Conservation (phyloP, 805 yeast species). For the Kazachstania kunashirensis region DNA sequence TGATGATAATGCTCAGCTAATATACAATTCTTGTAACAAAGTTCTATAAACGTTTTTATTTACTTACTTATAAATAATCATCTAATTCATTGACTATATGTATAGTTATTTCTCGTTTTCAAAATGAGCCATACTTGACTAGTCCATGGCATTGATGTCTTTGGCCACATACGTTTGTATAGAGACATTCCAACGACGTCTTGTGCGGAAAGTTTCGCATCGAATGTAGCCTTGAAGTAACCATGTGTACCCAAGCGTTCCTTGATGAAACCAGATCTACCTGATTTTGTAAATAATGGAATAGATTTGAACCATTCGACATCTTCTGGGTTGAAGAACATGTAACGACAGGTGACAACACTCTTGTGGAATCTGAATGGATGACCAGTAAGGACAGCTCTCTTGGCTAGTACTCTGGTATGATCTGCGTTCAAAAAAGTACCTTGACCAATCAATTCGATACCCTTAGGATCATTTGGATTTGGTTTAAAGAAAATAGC, state of each 20-base stretch:
- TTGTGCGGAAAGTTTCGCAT: conserved; percentile 80
- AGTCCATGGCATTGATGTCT: conserved; percentile 30
- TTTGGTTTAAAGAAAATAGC: conserved; percentile 67
- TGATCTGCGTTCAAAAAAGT: conserved; percentile 81
- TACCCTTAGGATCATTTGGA: conserved; percentile 34
- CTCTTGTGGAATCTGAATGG: conserved; percentile 91
- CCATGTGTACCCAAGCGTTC: conserved; percentile 98
- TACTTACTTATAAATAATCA: too few species aligned
- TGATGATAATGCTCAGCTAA: too few species aligned
- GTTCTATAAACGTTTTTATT: too few species aligned
- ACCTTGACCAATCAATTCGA: conserved; percentile 81
- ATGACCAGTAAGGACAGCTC: conserved; percentile 85
- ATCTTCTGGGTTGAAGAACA: conserved; percentile 92
- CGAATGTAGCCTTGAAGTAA: conserved; percentile 91
- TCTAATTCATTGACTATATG: too few species aligned
- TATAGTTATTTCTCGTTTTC: conserved; percentile 1
- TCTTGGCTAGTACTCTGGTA: conserved; percentile 74
- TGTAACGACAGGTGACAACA: conserved; percentile 86
- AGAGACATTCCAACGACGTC: conserved; percentile 91
- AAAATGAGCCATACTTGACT: conserved; percentile 5
- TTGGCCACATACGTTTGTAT: conserved; percentile 93
- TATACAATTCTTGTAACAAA: too few species aligned
- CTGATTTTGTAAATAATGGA: conserved; percentile 86
- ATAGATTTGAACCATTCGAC: conserved; percentile 82
- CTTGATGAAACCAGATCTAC: conserved; percentile 89